phyloP scores from a whole-genome alignment of 2,329 filamentous ascomycete genomes.

The Chalara sp. region DNA sequence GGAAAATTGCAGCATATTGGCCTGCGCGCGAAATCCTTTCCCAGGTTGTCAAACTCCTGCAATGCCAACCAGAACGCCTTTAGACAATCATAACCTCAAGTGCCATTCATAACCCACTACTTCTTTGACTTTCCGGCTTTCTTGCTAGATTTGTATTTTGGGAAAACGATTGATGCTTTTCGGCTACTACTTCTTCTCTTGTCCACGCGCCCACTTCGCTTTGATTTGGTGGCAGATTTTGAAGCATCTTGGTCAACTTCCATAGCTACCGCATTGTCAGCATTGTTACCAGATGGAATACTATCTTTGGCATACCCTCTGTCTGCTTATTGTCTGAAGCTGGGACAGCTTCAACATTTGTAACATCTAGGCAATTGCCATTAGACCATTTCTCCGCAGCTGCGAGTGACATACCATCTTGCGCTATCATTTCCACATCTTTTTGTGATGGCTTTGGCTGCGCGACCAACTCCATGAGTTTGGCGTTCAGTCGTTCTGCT shows the following conservation, averaged over 20 bases:
- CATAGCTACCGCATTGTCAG: constrained; percentile 37
- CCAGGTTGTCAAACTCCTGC: too few relatives aligned
- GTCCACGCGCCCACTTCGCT: constrained; percentile 45
- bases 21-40: too few relatives aligned
- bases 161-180: constrained; percentile 55
- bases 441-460: constrained; percentile 61
- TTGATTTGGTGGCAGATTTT: constrained; percentile 30
- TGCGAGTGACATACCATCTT: constrained; percentile 20
- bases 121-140: constrained; percentile 29
- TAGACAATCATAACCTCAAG: too few relatives aligned
- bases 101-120: not conserved
- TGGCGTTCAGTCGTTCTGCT: constrained; percentile 76
- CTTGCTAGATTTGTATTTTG: constrained; percentile 47
- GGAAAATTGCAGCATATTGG: too few relatives aligned
- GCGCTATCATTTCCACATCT: constrained; percentile 39
- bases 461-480: constrained; percentile 72
- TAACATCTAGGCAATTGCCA: too few relatives aligned
- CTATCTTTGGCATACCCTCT: constrained; percentile 16
- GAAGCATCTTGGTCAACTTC: constrained; percentile 42
- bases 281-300: not conserved
- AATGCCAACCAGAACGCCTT: too few relatives aligned
- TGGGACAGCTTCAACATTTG: constrained; percentile 9
- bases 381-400: not conserved
- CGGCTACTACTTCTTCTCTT: constrained; percentile 43
- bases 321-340: constrained; percentile 13